Base-by-base conservation (phyloP, 805 yeast genomes). In the Kuraishia floccosa region DNA sequence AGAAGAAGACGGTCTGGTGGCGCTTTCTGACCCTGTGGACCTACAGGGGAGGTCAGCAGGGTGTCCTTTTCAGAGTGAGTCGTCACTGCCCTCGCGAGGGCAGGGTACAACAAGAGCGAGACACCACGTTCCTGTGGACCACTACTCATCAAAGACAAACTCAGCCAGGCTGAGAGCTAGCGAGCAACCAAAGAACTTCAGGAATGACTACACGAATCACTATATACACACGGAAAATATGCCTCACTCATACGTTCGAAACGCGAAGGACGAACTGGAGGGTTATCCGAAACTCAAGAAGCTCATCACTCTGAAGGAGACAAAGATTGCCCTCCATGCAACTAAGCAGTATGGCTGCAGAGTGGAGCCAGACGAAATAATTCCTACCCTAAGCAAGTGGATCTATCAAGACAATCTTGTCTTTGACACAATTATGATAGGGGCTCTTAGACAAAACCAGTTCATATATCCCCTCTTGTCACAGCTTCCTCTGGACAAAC, bases 401-500 rank as follows among this genome's bases (percentile, higher is more conserved):
- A 70, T 73, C 20, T 50, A 55, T 12, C 58, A 58, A 13, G 71
- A 74, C 34, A 63, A 67, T 6, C 46, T 82, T 24, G 72, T 70
- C 36, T 89, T 87, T 52, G 96, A 87, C 49, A 94, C 85, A 8
- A 80, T 89, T 10, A 84, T 89, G 94, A 73, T 87, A 33, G 94
- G 94, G 1, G 89, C 91, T 3, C 60, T 89, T 30, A 69, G 79
- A 1, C 87, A 81, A 39, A 75, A 79, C 44, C 86, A 76, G 44
- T 66, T 80, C 33, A 58, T 81, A 13, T 62, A 70, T 27, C 80
- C 83, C 1, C 43, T 77, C 2, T 56, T 87, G 16, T 54, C 68
- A 2, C 69, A 67, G 39, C 55, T 86, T 27, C 94, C 95, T 0
- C 58, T 87, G 4, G 77, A 74, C 39, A 73, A 63, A 43, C 56